A percentile compares a stretch with the other conserved stretches of the same genome.
Conservation (phyloP, 345 rosid species). For the Populus pruinosa region DNA sequence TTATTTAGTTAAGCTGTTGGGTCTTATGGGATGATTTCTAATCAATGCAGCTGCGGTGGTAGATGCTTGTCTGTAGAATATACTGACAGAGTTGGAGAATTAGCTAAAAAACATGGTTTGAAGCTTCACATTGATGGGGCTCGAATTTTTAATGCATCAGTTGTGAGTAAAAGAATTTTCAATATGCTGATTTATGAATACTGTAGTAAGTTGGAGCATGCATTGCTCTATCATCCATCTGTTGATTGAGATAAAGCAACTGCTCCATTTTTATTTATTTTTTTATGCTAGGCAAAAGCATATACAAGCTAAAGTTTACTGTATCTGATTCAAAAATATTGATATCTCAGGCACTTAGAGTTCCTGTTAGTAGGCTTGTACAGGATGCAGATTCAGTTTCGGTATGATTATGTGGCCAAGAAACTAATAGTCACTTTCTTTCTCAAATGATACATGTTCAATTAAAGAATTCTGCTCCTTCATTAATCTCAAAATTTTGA, state of each 20-base stretch:
- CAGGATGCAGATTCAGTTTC: constrained; percentile 88
- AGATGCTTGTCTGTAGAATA: constrained; percentile 71
- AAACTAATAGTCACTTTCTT: neutral
- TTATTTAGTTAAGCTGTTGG: neutral
- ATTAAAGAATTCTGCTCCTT: neutral
- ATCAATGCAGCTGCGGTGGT: constrained; percentile 72
- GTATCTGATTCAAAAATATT: constrained; percentile 19
- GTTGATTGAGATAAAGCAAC: neutral
- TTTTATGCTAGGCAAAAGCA: neutral
- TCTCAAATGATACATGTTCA: neutral
- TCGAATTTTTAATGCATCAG: constrained; percentile 86
- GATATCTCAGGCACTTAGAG: constrained; percentile 70
- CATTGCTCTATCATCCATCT: neutral
- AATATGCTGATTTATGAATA: neutral
- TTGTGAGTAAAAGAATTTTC: constrained; percentile 48
- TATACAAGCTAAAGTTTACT: neutral
- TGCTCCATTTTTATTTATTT: neutral
- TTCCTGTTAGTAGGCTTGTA: constrained; percentile 75
- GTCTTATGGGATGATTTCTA: constrained; percentile 2
- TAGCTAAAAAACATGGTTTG: constrained; percentile 76
- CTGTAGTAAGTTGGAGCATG: neutral
- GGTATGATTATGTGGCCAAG: constrained; percentile 27
- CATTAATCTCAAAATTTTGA: constrained; percentile 5
- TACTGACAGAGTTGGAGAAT: constrained; percentile 63
- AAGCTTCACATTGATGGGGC: constrained; percentile 98